Percentiles rank a stretch among this genome's conserved stretches.
phyloP scores from a whole-genome alignment of 148 eudicot species.

The Vaccinium macrocarpon region DNA sequence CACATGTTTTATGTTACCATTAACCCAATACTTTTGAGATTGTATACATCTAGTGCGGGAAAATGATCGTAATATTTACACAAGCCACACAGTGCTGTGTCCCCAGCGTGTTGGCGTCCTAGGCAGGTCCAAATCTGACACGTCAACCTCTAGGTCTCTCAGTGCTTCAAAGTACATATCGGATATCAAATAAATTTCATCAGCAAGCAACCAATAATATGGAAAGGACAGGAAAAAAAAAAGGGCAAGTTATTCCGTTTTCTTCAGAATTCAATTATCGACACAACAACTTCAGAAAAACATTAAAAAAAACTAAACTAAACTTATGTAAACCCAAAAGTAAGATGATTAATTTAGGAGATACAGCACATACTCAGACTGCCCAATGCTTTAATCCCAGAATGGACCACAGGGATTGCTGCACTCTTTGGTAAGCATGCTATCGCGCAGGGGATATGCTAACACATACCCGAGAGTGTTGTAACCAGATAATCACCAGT shows the following conservation, averaged over 20 bases:
- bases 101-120: not conserved
- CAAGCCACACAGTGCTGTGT: not conserved
- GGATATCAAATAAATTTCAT: not conserved
- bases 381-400: slow-evolving; percentile 7
- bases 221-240: not conserved
- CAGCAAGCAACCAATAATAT: not conserved
- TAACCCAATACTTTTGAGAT: not conserved
- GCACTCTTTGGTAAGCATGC: not conserved
- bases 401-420: too few relatives aligned
- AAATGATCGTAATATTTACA: not conserved
- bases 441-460: too few relatives aligned
- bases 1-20: not conserved
- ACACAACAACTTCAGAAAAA: not conserved
- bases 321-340: not conserved
- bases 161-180: not conserved
- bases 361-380: not conserved
- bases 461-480: too few relatives aligned
- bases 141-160: not conserved
- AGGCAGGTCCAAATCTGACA: not conserved
- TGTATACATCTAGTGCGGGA: not conserved
- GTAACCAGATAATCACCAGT: not conserved
- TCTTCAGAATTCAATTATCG: not conserved
- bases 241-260: not conserved
- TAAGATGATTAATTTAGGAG: not conserved
- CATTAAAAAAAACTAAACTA: not conserved